Conservation (phyloP, 2,329 filamentous ascomycete genomes). For the Aspergillus sp. region DNA sequence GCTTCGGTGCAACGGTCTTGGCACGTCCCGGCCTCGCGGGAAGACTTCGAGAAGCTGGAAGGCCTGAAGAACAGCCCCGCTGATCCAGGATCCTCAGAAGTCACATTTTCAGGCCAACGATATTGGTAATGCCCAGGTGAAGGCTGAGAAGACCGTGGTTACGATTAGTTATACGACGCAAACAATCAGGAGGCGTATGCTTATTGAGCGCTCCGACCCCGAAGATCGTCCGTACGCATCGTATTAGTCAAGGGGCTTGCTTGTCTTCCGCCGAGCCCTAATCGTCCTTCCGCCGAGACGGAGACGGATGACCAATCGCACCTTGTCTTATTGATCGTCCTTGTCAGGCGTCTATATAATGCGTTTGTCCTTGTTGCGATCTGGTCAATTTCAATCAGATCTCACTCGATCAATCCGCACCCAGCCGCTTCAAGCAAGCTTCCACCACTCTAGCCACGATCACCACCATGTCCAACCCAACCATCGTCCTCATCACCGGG, state of each 20-base stretch:
- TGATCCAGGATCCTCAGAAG: too few species aligned
- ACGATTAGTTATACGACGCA: background rate
- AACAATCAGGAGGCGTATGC: background rate
- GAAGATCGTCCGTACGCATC: too few species aligned
- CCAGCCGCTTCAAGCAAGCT: too few species aligned
- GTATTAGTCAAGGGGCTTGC: background rate
- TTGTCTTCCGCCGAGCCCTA: background rate
- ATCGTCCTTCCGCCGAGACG: background rate
- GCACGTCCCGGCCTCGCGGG: too few species aligned
- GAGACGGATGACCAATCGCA: background rate
- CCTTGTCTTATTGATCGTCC: background rate
- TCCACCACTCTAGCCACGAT: background rate
- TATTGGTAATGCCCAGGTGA: too few species aligned
- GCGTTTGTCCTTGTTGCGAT: background rate
- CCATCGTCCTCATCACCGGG: conserved; percentile 10
- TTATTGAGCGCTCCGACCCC: too few species aligned
- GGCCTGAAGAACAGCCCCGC: background rate
- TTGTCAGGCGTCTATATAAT: background rate
- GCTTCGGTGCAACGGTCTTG: background rate
- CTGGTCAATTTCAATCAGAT: background rate
- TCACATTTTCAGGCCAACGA: too few species aligned
- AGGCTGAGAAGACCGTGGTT: background rate
- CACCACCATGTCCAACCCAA: background rate
- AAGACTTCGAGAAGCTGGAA: background rate
- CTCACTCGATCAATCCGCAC: too few species aligned